Conservation (phyloP, 768 basidiomycete genomes). For the Cystofilobasidium bisporidii region DNA sequence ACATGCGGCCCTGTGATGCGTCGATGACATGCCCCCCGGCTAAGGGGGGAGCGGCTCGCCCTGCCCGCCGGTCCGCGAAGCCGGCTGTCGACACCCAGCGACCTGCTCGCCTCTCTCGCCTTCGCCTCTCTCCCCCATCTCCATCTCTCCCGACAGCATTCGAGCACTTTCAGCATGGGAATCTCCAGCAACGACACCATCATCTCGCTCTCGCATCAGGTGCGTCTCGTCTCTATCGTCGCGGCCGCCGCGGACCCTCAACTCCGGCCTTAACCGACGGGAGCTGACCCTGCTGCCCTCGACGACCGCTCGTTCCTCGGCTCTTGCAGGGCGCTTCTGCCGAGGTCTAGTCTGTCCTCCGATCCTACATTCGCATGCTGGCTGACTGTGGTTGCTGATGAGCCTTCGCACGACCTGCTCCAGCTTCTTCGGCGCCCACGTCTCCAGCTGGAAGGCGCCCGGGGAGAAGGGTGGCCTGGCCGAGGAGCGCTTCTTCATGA, state of each 20-base stretch:
- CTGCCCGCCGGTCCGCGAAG: too few species aligned
- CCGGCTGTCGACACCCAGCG: too few species aligned
- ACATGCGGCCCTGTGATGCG: too few species aligned
- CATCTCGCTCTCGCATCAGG: slow-evolving; percentile 16
- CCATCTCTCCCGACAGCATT: too few species aligned
- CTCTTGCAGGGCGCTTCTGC: slow-evolving; percentile 2
- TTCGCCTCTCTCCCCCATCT: too few species aligned
- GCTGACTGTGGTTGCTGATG: background rate
- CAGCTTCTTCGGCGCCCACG: slow-evolving; percentile 20
- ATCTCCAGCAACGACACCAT: slow-evolving; percentile 9
- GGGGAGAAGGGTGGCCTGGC: background rate
- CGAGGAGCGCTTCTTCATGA: slow-evolving; percentile 20
- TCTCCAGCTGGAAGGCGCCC: slow-evolving; percentile 10
- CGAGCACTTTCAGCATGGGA: too few species aligned
- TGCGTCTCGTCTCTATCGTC: background rate
- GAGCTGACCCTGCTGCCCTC: background rate
- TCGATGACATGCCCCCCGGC: too few species aligned
- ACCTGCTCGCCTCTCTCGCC: too few species aligned
- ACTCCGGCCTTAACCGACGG: background rate
- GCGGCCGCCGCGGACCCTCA: background rate
- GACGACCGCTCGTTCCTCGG: background rate
- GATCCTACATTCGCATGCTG: background rate
- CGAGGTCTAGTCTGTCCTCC: slow-evolving; percentile 8
- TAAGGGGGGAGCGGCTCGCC: too few species aligned
- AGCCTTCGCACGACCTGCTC: too few species aligned